Conservation (phyloP, 2,329 filamentous ascomycete genomes). For the Penicillium psychrosexuale region DNA sequence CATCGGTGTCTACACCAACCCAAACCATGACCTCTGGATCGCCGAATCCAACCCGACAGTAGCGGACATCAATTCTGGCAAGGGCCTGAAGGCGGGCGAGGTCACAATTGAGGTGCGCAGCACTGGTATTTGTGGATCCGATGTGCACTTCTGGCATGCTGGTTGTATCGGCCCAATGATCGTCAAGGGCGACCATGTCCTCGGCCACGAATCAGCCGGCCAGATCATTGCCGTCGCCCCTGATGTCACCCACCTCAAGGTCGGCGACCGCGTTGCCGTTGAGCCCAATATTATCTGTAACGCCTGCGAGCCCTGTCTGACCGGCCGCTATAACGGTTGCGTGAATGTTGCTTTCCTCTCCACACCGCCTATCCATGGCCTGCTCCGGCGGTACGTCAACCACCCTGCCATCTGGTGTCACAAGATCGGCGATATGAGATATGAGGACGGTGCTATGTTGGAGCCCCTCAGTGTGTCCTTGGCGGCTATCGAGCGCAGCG, state of each 20-base stretch:
- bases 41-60: conserved; percentile 71
- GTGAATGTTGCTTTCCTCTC: conserved; percentile 81
- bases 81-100: conserved; percentile 72
- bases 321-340: conserved; percentile 93
- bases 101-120: conserved; percentile 87
- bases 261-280: conserved; percentile 87
- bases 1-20: conserved; percentile 95
- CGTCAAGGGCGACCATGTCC: conserved; percentile 80
- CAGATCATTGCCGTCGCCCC: conserved; percentile 69
- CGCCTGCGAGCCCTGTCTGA: conserved; percentile 84
- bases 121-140: conserved; percentile 94
- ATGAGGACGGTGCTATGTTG: conserved; percentile 83
- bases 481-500: conserved; percentile 79
- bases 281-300: conserved; percentile 94
- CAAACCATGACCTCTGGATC: conserved; percentile 86
- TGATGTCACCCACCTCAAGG: conserved; percentile 71
- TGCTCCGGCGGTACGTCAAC: conserved; percentile 89
- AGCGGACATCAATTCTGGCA: conserved; percentile 67
- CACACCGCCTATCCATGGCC: conserved; percentile 82
- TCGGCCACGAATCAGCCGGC: conserved; percentile 87
- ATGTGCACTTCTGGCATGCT: conserved; percentile 96
- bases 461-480: conserved; percentile 88
- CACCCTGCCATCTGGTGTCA: conserved; percentile 94
- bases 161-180: conserved; percentile 97
- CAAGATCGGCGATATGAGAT: conserved; percentile 90